Percentiles rank a stretch among this genome's conserved stretches.
Evolutionary conservation across 2,329 filamentous ascomycete genomes (phyloP).

Genomic region (Pezizomycotina sp.): DNA sequence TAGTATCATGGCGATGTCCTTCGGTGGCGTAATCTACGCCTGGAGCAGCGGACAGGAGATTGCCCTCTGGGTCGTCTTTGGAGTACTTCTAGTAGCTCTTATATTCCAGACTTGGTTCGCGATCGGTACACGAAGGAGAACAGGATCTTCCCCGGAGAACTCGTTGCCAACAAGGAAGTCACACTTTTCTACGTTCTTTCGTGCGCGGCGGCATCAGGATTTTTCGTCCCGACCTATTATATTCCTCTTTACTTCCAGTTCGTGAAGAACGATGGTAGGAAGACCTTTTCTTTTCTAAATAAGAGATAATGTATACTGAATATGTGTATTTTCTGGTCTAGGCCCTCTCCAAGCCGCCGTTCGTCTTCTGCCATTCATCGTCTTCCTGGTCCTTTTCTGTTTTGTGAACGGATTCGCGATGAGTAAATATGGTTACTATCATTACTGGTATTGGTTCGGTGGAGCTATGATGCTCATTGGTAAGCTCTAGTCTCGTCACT

Average conservation of each 20-base stretch:
- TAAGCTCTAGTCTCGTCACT: too few relatives aligned
- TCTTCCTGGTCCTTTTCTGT: constrained; percentile 28
- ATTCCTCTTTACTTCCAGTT: constrained; percentile 42
- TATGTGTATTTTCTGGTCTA: too few relatives aligned
- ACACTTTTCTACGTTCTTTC: constrained; percentile 33
- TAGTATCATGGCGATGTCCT: constrained; percentile 36
- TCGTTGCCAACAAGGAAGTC: constrained; percentile 30
- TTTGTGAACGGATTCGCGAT: constrained; percentile 31
- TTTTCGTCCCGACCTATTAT: constrained; percentile 36
- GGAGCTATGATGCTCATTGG: constrained; percentile 29
- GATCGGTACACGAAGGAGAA: constrained; percentile 33
- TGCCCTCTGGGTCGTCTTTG: constrained; percentile 35
- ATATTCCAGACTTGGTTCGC: constrained; percentile 32
- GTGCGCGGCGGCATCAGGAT: constrained; percentile 27
- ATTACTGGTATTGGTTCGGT: constrained; percentile 31
- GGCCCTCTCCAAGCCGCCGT: constrained; percentile 31
- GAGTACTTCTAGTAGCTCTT: constrained; percentile 33
- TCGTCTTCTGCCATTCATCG: constrained; percentile 32
- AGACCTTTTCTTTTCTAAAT: too few relatives aligned
- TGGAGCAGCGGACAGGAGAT: constrained; percentile 36
- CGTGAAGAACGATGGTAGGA: constrained; percentile 32
- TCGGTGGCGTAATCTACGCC: constrained; percentile 35
- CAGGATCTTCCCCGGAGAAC: constrained; percentile 36
- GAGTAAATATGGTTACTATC: constrained; percentile 29
- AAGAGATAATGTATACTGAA: too few relatives aligned